A percentile compares a stretch with the other conserved stretches of the same genome.
phyloP scores from a whole-genome alignment of 2,329 filamentous ascomycete genomes.

The Pseudogymnoascus sp. region DNA sequence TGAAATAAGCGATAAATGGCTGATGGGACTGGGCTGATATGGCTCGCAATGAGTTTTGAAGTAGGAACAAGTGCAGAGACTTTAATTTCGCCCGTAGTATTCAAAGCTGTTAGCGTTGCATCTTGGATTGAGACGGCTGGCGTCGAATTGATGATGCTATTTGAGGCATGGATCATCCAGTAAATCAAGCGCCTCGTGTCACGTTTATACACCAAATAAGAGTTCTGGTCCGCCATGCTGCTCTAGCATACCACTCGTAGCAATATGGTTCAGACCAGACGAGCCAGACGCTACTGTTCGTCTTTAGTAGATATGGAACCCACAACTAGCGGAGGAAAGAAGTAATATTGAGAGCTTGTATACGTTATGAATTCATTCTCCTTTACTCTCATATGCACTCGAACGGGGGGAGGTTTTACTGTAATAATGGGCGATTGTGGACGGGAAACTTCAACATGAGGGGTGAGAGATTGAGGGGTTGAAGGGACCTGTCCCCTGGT shows the following conservation, averaged over 20 bases:
- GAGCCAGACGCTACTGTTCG: neutral
- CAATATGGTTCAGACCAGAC: neutral
- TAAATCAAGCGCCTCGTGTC: conserved; percentile 32
- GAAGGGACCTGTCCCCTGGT: neutral
- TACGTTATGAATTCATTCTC: neutral
- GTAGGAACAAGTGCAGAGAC: conserved; percentile 32
- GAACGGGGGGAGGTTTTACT: neutral
- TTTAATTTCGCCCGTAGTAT: conserved; percentile 32
- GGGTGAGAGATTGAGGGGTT: neutral
- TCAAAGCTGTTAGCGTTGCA: conserved; percentile 18
- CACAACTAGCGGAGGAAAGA: neutral
- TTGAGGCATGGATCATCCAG: conserved; percentile 34
- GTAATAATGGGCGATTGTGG: neutral
- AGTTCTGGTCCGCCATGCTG: conserved; percentile 22
- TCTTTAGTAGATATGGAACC: too few relatives aligned
- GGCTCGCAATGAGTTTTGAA: conserved; percentile 33
- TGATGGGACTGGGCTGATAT: conserved; percentile 27
- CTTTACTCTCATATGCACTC: neutral
- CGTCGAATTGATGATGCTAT: conserved; percentile 27
- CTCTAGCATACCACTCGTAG: neutral
- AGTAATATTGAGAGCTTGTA: neutral
- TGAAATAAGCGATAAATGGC: conserved; percentile 31
- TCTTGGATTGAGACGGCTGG: conserved; percentile 12
- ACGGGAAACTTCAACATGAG: neutral
- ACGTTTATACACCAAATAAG: conserved; percentile 33